A percentile compares a stretch with the other conserved stretches of the same genome.
These are phyloP conservation scores for Neophaeococcomyces mojaviensis DNA, from an alignment of 2,329 filamentous ascomycete species.

Conservation along the genomic window DNA sequence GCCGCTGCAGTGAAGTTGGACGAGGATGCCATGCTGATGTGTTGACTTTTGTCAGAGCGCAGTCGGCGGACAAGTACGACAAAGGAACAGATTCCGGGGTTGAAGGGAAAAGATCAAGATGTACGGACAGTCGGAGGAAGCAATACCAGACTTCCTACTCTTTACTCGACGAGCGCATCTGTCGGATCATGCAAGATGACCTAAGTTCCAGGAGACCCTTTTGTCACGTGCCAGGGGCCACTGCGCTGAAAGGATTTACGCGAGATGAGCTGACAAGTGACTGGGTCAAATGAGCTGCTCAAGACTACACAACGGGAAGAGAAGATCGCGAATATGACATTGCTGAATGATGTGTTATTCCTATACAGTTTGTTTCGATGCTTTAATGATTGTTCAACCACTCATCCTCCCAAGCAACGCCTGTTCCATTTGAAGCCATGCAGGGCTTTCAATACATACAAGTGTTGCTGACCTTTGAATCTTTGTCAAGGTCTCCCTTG, in stretches of 20 bases:
- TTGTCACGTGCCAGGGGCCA: too few relatives aligned
- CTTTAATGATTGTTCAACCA: neutral
- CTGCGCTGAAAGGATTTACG: too few relatives aligned
- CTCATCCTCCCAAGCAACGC: neutral
- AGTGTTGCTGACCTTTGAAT: neutral
- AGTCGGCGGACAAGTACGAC: neutral
- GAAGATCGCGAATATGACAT: neutral
- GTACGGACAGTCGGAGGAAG: too few relatives aligned
- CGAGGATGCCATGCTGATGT: neutral
- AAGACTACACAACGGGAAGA: neutral
- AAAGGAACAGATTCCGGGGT: neutral
- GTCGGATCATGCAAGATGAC: too few relatives aligned
- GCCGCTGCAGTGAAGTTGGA: conserved; percentile 6
- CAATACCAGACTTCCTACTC: neutral
- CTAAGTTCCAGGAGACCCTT: too few relatives aligned
- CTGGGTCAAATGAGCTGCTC: too few relatives aligned
- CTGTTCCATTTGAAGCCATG: neutral
- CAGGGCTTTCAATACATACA: neutral
- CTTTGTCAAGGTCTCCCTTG: conserved; percentile 2
- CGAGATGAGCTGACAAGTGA: too few relatives aligned
- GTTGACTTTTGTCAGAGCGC: neutral
- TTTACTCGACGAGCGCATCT: too few relatives aligned
- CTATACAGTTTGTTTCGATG: neutral
- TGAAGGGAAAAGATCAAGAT: neutral
- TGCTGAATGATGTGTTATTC: neutral